Conservation (phyloP, 805 yeast genomes). For the Isabelozyma pseudorhagii region DNA sequence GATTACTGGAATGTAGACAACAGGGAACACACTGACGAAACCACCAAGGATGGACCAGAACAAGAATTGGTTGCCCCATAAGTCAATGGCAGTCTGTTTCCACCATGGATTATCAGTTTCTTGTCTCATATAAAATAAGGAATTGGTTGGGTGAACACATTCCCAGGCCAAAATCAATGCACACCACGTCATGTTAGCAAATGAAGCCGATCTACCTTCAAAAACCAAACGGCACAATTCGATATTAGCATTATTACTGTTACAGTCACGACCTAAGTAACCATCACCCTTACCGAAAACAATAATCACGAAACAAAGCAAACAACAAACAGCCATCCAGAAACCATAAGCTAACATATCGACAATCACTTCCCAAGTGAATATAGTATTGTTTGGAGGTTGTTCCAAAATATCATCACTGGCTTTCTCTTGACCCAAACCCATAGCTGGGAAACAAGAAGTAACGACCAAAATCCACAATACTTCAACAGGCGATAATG, state of each 20-base stretch:
- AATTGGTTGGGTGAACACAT: constrained; percentile 33
- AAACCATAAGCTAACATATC: constrained; percentile 41
- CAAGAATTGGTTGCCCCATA: constrained; percentile 35
- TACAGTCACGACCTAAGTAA: constrained; percentile 34
- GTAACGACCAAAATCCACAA: constrained; percentile 78
- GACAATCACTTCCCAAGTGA: constrained; percentile 38
- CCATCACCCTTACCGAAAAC: constrained; percentile 40
- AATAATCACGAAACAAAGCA: constrained; percentile 32
- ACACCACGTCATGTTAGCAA: constrained; percentile 41
- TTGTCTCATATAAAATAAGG: constrained; percentile 35
- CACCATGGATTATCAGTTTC: constrained; percentile 35
- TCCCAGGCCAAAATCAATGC: constrained; percentile 40
- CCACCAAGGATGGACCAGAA: constrained; percentile 38
- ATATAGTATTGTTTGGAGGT: constrained; percentile 36
- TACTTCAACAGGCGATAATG: constrained; percentile 63
- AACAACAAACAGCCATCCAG: constrained; percentile 41
- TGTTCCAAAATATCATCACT: constrained; percentile 34
- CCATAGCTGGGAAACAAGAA: constrained; percentile 83
- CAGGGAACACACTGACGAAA: constrained; percentile 35
- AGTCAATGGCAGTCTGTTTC: constrained; percentile 31
- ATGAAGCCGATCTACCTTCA: constrained; percentile 36
- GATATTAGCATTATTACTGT: constrained; percentile 16
- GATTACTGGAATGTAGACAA: constrained; percentile 39
- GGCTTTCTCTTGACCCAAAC: constrained; percentile 55
- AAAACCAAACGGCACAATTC: constrained; percentile 29